Conservation (phyloP, 2,329 filamentous ascomycete genomes). For the Zymoseptoria tritici region DNA sequence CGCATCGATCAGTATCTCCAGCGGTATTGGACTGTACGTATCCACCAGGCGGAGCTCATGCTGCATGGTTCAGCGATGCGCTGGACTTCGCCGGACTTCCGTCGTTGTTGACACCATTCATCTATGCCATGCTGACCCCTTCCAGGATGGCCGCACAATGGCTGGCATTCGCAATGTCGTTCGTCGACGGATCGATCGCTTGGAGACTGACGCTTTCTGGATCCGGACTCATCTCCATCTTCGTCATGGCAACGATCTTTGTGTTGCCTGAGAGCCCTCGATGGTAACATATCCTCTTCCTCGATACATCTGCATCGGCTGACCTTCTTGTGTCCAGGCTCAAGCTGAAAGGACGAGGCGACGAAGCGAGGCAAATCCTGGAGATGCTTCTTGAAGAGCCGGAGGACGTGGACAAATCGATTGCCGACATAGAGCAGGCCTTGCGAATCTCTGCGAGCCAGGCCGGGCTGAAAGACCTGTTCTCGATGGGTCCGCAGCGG, state of each 20-base stretch:
- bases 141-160: slow-evolving; percentile 33
- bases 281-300: slow-evolving; percentile 15
- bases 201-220: slow-evolving; percentile 37
- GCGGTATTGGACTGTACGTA: slow-evolving; percentile 31
- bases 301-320: not conserved
- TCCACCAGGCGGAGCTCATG: too few species aligned
- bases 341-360: slow-evolving; percentile 24
- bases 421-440: slow-evolving; percentile 55
- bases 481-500: slow-evolving; percentile 30
- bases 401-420: slow-evolving; percentile 41
- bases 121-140: too few species aligned
- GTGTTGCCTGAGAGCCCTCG: slow-evolving; percentile 31
- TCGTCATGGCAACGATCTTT: slow-evolving; percentile 35
- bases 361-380: slow-evolving; percentile 35
- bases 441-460: slow-evolving; percentile 32
- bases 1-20: slow-evolving; percentile 1
- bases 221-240: slow-evolving; percentile 1
- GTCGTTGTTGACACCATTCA: too few species aligned
- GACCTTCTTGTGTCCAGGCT: slow-evolving; percentile 5
- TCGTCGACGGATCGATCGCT: slow-evolving; percentile 29
- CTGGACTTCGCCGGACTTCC: too few species aligned
- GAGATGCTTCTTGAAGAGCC: slow-evolving; percentile 36
- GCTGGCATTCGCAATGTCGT: slow-evolving; percentile 40
- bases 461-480: slow-evolving; percentile 31
- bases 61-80: too few species aligned